Conservation (phyloP, 441 rosid genomes). For the Erodium moschatum region DNA sequence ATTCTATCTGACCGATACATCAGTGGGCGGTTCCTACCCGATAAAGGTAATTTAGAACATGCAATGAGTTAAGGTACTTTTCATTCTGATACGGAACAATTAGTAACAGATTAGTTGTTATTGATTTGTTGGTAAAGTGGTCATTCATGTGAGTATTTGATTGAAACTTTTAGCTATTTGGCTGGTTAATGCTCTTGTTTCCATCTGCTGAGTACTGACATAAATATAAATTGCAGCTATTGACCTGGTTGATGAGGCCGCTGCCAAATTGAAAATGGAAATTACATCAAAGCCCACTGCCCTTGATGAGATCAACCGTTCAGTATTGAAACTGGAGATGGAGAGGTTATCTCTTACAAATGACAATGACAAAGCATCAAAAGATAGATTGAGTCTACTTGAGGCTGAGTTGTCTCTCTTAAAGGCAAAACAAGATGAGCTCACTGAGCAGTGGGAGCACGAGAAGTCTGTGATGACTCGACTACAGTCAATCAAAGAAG, state of each 20-base stretch:
- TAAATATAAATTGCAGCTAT: constrained; percentile 96
- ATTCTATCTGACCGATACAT: constrained; percentile 77
- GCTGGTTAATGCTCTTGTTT: too few relatives aligned
- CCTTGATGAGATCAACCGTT: constrained; percentile 92
- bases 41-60: constrained; percentile 1
- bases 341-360: constrained; percentile 80
- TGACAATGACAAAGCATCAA: constrained; percentile 81
- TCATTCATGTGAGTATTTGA: too few relatives aligned
- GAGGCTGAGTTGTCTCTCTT: constrained; percentile 57
- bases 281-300: constrained; percentile 95
- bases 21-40: constrained; percentile 35
- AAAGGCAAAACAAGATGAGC: constrained; percentile 66
- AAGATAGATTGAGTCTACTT: constrained; percentile 69
- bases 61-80: constrained; percentile 3
- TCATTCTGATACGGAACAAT: too few relatives aligned
- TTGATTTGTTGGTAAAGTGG: too few relatives aligned
- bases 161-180: too few relatives aligned
- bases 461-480: constrained; percentile 88
- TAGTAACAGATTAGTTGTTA: too few relatives aligned
- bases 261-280: constrained; percentile 97
- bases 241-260: constrained; percentile 97
- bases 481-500: constrained; percentile 87
- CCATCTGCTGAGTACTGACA: too few relatives aligned
- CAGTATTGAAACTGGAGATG: constrained; percentile 82
- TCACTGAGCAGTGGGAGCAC: constrained; percentile 94